These are phyloP conservation scores for Penicillium verhagenii DNA, from an alignment of 495 filamentous ascomycete genomes.

Conservation along the genomic window DNA sequence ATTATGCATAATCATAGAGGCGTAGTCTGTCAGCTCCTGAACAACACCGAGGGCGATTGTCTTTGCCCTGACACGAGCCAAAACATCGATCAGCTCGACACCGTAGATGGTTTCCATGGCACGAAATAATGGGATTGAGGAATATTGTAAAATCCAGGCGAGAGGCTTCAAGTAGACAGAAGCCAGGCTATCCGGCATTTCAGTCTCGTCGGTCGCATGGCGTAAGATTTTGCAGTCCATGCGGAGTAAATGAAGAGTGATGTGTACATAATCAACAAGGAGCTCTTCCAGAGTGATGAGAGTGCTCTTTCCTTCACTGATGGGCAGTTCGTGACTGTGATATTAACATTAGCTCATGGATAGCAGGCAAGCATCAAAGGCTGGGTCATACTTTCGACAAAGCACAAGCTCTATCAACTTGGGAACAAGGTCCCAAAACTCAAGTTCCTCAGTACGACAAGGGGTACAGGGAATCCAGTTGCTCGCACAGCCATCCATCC, in stretches of 20 bases:
- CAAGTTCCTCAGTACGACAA: constrained; percentile 33
- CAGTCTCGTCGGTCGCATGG: constrained; percentile 24
- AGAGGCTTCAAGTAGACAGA: constrained; percentile 30
- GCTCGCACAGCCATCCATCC: constrained; percentile 34
- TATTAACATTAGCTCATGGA: constrained; percentile 1
- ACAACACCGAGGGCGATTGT: constrained; percentile 23
- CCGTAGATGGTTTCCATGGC: constrained; percentile 25
- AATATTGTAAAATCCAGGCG: constrained; percentile 31
- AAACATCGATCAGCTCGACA: constrained; percentile 20
- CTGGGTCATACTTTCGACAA: constrained; percentile 39
- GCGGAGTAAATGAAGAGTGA: constrained; percentile 37
- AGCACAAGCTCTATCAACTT: constrained; percentile 42
- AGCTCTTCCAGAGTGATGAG: constrained; percentile 37
- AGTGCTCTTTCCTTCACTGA: constrained; percentile 25
- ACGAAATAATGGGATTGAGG: constrained; percentile 32
- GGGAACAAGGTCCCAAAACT: constrained; percentile 57
- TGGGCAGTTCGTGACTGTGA: constrained; percentile 30
- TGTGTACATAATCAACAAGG: constrained; percentile 31
- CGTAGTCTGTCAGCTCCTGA: constrained; percentile 24
- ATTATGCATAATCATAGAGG: constrained; percentile 19
- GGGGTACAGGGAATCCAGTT: constrained; percentile 31
- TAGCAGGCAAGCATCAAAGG: not conserved
- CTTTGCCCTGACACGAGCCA: constrained; percentile 30
- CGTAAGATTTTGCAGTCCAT: constrained; percentile 31
- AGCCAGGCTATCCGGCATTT: constrained; percentile 27